These are phyloP conservation scores for Cucumis sativus DNA, from an alignment of 306 rosid species.

Conservation along the genomic window Cucumber_9930_V3 NC_026658.2:4058501-4059000, in stretches of 20 bases:
- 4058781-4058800: slow-evolving; percentile 67
- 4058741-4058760: slow-evolving; percentile 57
- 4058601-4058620: slow-evolving; percentile 87
- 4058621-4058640: slow-evolving; percentile 85
- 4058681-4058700: slow-evolving; percentile 14
- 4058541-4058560: slow-evolving; percentile 50
- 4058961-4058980: background rate
- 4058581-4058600: slow-evolving; percentile 75
- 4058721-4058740: slow-evolving; percentile 46
- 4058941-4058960: background rate
- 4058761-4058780: slow-evolving; percentile 88
- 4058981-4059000: background rate
- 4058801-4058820: slow-evolving; percentile 20
- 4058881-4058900: background rate
- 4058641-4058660: slow-evolving; percentile 72
- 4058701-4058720: slow-evolving; percentile 14
- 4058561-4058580: slow-evolving; percentile 93
- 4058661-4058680: slow-evolving; percentile 21
- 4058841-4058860: background rate
- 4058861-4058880: background rate
- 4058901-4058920: background rate
- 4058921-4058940: background rate
- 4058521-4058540: slow-evolving; percentile 63
- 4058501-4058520: slow-evolving; percentile 76
- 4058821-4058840: slow-evolving; percentile 1